Base-by-base conservation (phyloP, 2,329 filamentous ascomycete genomes). In the Trichoderma afroharzianum region DNA sequence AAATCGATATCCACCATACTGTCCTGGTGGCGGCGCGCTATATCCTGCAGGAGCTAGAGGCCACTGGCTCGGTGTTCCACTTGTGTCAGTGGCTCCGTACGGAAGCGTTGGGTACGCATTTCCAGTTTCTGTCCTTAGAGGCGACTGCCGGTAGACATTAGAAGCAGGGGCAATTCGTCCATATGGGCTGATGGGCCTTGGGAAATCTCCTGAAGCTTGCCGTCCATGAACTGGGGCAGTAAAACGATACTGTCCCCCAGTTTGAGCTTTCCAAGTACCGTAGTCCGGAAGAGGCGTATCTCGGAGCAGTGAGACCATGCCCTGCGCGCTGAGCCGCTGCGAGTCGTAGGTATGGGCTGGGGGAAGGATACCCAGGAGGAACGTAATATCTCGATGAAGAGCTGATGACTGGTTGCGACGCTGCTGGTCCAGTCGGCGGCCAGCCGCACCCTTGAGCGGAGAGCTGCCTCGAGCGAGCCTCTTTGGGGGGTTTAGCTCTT, bases 381-480 rank as follows among this genome's bases (percentile, higher is more conserved):
- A 90, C 0, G 85, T 88, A 55, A 90, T 87, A 73, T 90, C 88
- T 53, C 93, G 89, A 32, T 95, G 93, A 47, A 98, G 86, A 0
- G 93, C 90, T 3, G 91, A 87, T 14, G 84, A 83, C 74, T 88
- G 88, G 76, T 87, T 89, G 6, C 90, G 86, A 66, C 89, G 87
- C 78, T 93, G 91, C 78, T 96, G 92, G 77, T 96, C 93, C 26
- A 97, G 86, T 43, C 95, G 91, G 70, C 95, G 91, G 30, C 94
- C 93, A 47, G 95, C 94, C 1, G 93, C 93, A 15, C 94, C 94
- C 80, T 98, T 99, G 47, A 98, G 86, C 0, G 97, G 96, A 6
- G 95, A 98, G 71, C 93, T 94, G n/a, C 92, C 95, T 58, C 97
- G 90, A 63, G 91, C 88, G 66, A 98, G 87, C 80, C 98, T 98